Percentiles rank a stretch among this genome's conserved stretches.
These are phyloP conservation scores for Typha latifolia DNA, from an alignment of 176 grass and related monocot species.

Conservation along the genomic window DNA sequence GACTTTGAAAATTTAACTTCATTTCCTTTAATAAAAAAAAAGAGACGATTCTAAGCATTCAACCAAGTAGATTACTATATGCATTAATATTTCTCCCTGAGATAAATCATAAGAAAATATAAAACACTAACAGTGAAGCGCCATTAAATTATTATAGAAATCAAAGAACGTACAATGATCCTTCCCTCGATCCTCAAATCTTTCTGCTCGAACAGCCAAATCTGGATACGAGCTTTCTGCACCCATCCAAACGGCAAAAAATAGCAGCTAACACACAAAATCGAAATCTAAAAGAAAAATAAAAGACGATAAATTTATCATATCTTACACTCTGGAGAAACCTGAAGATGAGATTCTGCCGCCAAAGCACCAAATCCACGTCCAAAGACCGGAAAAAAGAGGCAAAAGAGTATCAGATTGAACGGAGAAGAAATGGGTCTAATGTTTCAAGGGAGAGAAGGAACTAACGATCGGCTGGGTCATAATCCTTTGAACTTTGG, in stretches of 20 bases:
- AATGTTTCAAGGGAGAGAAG: not conserved
- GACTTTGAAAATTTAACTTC: too few relatives aligned
- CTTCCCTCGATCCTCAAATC: constrained; percentile 86
- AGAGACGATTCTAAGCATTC: too few relatives aligned
- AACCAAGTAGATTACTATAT: too few relatives aligned
- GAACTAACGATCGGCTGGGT: constrained; percentile 89
- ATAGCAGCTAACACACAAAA: constrained; percentile 5
- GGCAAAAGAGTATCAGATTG: constrained; percentile 1
- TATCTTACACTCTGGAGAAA: constrained; percentile 97
- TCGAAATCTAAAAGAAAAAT: constrained; percentile 1
- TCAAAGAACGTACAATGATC: constrained; percentile 58
- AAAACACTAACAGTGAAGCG: too few relatives aligned
- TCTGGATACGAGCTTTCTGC: constrained; percentile 95
- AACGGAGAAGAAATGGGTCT: constrained; percentile 1
- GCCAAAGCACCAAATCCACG: constrained; percentile 5
- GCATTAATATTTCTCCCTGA: too few relatives aligned
- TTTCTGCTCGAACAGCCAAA: constrained; percentile 97
- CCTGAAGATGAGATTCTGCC: constrained; percentile 88
- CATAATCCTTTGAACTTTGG: constrained; percentile 97
- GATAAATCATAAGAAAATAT: too few relatives aligned
- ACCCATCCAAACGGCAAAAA: constrained; percentile 2
- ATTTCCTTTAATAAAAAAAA: too few relatives aligned
- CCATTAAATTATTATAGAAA: not conserved
- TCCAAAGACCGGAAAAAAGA: not conserved
- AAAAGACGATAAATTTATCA: not conserved